A percentile compares a stretch with the other conserved stretches of the same genome.
These are phyloP conservation scores for Amanita phalloides DNA, from an alignment of 768 basidiomycete species.

Conservation along the genomic window DNA sequence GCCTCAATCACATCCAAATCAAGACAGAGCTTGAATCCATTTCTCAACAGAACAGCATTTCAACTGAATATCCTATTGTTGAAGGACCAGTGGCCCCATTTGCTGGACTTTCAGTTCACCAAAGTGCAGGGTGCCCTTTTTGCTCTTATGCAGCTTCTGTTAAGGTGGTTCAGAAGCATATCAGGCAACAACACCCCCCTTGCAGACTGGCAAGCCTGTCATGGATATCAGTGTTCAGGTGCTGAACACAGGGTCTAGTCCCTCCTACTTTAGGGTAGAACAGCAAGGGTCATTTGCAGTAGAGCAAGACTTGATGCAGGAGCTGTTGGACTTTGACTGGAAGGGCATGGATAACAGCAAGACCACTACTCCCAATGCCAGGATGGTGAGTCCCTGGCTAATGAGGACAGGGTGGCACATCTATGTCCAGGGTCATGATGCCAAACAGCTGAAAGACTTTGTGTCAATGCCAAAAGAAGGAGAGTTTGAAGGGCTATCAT, in stretches of 20 bases:
- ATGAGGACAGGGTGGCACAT: conserved; percentile 1
- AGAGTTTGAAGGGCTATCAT: neutral
- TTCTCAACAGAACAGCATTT: neutral
- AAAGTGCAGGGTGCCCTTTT: neutral
- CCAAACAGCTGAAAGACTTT: neutral
- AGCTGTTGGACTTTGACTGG: neutral
- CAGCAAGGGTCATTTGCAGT: too few relatives aligned
- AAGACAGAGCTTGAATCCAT: neutral
- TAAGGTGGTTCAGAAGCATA: neutral
- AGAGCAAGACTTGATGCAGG: neutral
- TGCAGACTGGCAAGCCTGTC: neutral
- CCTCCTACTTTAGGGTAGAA: too few relatives aligned
- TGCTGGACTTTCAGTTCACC: neutral
- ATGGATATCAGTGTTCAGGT: neutral
- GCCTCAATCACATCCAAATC: neutral
- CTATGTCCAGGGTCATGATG: neutral
- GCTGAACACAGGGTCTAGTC: neutral
- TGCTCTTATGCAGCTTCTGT: neutral
- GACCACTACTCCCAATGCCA: neutral
- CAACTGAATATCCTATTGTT: neutral
- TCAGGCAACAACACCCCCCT: neutral
- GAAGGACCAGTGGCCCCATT: neutral
- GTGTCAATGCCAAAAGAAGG: neutral
- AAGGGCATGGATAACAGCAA: neutral
- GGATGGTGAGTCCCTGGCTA: neutral